Evolutionary conservation across 495 filamentous ascomycete species (phyloP).

Genomic region (Aspergillus ellipticus): DNA sequence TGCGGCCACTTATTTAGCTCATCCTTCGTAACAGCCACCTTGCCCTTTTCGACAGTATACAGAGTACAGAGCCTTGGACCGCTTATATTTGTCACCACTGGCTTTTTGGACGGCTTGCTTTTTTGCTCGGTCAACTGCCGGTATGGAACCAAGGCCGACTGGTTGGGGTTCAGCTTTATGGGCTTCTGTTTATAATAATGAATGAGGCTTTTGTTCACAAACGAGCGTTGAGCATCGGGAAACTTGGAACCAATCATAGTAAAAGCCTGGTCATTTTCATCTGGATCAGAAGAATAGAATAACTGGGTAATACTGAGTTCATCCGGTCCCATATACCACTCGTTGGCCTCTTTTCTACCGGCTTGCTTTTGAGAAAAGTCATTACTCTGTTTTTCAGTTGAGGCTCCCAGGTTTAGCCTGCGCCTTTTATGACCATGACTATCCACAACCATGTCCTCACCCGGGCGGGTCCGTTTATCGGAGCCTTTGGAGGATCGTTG

Average conservation of each 20-base stretch:
- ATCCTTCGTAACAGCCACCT: slow-evolving; percentile 23
- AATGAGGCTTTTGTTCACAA: slow-evolving; percentile 24
- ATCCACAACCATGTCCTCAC: slow-evolving; percentile 33
- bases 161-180: slow-evolving; percentile 10
- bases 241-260: slow-evolving; percentile 14
- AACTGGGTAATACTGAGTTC: slow-evolving; percentile 15
- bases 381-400: background rate
- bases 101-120: slow-evolving; percentile 1
- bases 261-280: slow-evolving; percentile 17
- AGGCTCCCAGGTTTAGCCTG: slow-evolving; percentile 19
- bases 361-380: background rate
- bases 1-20: slow-evolving; percentile 20
- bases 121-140: background rate
- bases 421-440: slow-evolving; percentile 40
- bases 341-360: background rate
- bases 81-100: background rate
- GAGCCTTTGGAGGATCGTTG: background rate
- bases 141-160: slow-evolving; percentile 27
- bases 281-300: slow-evolving; percentile 21
- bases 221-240: slow-evolving; percentile 20
- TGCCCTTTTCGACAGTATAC: slow-evolving; percentile 21
- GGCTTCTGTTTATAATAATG: slow-evolving; percentile 23
- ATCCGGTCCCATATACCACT: slow-evolving; percentile 32
- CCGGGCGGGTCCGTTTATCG: slow-evolving; percentile 4
- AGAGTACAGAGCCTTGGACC: slow-evolving; percentile 23